Percentiles rank a stretch among this genome's conserved stretches.
These are phyloP conservation scores for Brassica carinata DNA, from an alignment of 345 rosid species.

Conservation along the genomic window DNA sequence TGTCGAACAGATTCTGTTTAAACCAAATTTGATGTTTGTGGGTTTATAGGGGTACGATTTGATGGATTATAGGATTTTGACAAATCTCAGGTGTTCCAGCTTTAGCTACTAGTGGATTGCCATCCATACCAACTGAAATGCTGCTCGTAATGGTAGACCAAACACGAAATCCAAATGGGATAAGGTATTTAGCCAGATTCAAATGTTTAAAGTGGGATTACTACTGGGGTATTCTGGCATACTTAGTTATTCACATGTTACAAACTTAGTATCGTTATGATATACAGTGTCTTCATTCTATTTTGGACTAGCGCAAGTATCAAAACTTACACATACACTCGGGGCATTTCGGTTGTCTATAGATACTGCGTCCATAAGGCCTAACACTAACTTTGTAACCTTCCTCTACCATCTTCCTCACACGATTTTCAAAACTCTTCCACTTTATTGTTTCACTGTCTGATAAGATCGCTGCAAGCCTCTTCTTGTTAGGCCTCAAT, in stretches of 20 bases:
- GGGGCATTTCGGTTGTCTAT: conserved; percentile 81
- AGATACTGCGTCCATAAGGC: conserved; percentile 79
- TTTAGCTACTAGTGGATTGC: conserved; percentile 49
- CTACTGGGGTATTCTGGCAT: background rate
- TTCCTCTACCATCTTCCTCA: conserved; percentile 74
- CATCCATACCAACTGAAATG: conserved; percentile 43
- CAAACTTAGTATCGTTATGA: background rate
- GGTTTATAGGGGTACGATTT: background rate
- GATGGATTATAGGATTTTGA: conserved; percentile 14
- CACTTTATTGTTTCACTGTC: conserved; percentile 60
- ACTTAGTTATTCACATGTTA: background rate
- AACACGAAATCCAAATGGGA: conserved; percentile 98
- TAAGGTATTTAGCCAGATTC: conserved; percentile 51
- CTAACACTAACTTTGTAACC: conserved; percentile 60
- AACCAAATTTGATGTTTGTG: too few species aligned
- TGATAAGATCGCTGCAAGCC: conserved; percentile 75
- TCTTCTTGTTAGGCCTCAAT: conserved; percentile 87
- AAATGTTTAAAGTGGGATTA: background rate
- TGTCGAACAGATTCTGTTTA: too few species aligned
- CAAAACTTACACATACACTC: conserved; percentile 73
- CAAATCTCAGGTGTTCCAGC: conserved; percentile 43
- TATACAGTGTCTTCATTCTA: conserved; percentile 19
- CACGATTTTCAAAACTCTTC: conserved; percentile 61
- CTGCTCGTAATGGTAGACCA: conserved; percentile 66
- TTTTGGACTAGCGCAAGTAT: conserved; percentile 22